These are phyloP conservation scores for Blastocystis sp. DNA, from an alignment of 352 stramenopile genomes.

Conservation along the genomic window DNA sequence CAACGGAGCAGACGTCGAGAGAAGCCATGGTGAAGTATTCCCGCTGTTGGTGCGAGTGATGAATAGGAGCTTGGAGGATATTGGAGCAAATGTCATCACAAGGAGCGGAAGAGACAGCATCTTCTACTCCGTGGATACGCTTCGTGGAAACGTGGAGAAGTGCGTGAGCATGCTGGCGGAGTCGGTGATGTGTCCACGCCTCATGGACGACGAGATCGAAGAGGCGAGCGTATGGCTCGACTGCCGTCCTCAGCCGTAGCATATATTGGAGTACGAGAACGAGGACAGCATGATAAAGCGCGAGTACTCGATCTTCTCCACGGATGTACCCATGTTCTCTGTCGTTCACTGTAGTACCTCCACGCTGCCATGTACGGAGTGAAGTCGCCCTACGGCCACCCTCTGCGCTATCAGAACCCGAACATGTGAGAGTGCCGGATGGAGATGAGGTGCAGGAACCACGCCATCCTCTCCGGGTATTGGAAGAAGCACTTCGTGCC, in stretches of 20 bases:
- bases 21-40: slow-evolving; percentile 81
- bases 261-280: slow-evolving; percentile 85
- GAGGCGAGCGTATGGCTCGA: slow-evolving; percentile 76
- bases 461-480: slow-evolving; percentile 6
- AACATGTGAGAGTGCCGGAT: neutral
- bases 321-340: slow-evolving; percentile 77
- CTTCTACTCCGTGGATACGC: slow-evolving; percentile 87
- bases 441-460: neutral
- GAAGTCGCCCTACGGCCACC: slow-evolving; percentile 68
- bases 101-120: slow-evolving; percentile 86
- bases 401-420: slow-evolving; percentile 31
- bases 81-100: slow-evolving; percentile 84
- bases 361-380: slow-evolving; percentile 64
- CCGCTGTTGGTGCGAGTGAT: neutral
- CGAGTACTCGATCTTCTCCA: slow-evolving; percentile 78
- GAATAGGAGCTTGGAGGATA: slow-evolving; percentile 81
- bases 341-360: slow-evolving; percentile 3
- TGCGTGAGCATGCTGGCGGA: slow-evolving; percentile 86
- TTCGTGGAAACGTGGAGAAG: slow-evolving; percentile 86
- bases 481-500: slow-evolving; percentile 60
- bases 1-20: slow-evolving; percentile 81
- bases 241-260: slow-evolving; percentile 77
- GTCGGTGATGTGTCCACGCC: slow-evolving; percentile 82
- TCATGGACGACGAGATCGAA: slow-evolving; percentile 83
- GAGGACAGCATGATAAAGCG: slow-evolving; percentile 86